These are phyloP conservation scores for Microsporum audouinii DNA, from an alignment of 2,329 filamentous ascomycete species.

Conservation along the genomic window DNA sequence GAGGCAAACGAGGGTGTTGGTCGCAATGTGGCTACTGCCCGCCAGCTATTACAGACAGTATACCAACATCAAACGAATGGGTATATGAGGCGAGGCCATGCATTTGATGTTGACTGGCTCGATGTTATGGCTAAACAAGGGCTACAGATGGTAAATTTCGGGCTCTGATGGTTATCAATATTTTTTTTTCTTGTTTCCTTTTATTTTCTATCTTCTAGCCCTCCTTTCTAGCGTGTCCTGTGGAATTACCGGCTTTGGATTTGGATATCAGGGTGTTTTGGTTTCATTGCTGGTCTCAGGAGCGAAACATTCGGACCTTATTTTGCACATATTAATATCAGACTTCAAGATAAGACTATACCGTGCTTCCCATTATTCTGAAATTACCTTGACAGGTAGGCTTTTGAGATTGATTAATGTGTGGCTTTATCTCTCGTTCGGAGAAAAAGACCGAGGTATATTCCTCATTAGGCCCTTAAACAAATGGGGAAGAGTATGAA, in stretches of 20 bases:
- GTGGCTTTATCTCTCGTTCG: too few species aligned
- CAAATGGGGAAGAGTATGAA: too few species aligned
- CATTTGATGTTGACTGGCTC: conserved; percentile 41
- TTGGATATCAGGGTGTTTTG: neutral
- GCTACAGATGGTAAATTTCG: conserved; percentile 42
- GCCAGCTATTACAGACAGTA: conserved; percentile 37
- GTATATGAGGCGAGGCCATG: conserved; percentile 29
- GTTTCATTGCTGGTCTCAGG: neutral
- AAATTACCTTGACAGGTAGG: too few species aligned
- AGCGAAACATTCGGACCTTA: too few species aligned
- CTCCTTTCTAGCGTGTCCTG: neutral
- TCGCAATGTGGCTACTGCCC: conserved; percentile 36
- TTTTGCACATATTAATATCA: too few species aligned
- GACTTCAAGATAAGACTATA: too few species aligned
- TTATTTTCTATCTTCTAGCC: neutral
- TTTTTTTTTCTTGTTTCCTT: neutral
- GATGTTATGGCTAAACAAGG: conserved; percentile 37
- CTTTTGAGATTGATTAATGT: too few species aligned
- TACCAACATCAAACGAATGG: conserved; percentile 39
- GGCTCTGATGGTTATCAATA: conserved; percentile 24
- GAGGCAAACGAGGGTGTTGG: conserved; percentile 38
- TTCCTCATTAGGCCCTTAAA: too few species aligned
- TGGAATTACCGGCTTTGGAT: neutral
- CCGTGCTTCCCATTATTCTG: too few species aligned
- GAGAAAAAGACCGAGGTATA: too few species aligned